Evolutionary conservation across 176 grass and related monocot genomes (phyloP), one percentile per base, ranked within the genome.

Genomic region (Hordeum marinum): DNA sequence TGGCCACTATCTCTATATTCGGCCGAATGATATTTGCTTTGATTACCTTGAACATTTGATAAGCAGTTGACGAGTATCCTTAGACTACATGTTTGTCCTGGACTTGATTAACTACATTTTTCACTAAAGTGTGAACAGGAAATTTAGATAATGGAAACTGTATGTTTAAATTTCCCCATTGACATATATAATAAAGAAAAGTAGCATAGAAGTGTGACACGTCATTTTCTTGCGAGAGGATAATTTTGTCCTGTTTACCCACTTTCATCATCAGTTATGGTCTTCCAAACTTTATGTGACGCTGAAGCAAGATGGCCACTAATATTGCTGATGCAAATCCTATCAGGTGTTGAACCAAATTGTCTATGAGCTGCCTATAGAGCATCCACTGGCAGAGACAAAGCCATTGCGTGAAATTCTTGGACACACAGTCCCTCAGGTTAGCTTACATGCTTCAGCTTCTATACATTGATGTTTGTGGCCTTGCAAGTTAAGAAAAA

Each of bases 311-410:
- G 23, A 58, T 60, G 20, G 20, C 52, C 9, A 66, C 7, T 87
- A 39, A 32, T 54, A 75, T 58, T 75, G 17, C 69, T 87, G 35
- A 68, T 80, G 66, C 59, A 34, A 80, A 75, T 69, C 26, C 23
- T 61, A 81, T 88, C 87, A 97, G 94, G 94, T 97, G 55, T 80
- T 97, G 78, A 97, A 97, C 82, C 94, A 94, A 91, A 97, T 97
- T 73, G 94, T 97, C 55, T 92, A 80, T 32, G 94, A 94, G 77
- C 92, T 97, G 50, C 94, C 94, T 75, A 68, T 80, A 76, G 92
- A 92, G 72, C 94, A 97, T 66, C 94, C 92, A 58, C 82, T 97
- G 63, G 84, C 94, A 34, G 92, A 92, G 21, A 79, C 87, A 43
- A 97, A 93, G 77, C 94, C 94, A 68, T 65, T 94, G 85, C 92